Evolutionary conservation across 768 basidiomycete genomes (phyloP).

Genomic region (Leccinum sublutescens): DNA sequence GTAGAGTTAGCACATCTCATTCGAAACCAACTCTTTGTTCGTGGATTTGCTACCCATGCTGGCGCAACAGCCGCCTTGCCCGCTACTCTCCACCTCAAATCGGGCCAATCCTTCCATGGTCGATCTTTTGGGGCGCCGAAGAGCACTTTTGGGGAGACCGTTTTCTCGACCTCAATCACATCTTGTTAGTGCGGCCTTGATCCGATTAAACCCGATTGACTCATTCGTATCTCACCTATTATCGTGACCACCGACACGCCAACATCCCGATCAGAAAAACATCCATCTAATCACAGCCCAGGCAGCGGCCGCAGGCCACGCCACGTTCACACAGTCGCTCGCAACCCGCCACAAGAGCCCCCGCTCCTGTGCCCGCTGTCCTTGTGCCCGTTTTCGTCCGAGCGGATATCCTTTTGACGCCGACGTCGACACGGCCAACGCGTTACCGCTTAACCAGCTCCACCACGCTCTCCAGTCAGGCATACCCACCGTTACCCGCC

Average conservation of each 20-base stretch:
- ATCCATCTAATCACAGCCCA: slow-evolving; percentile 32
- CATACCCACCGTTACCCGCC: slow-evolving; percentile 49
- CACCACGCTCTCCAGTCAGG: slow-evolving; percentile 35
- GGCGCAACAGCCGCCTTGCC: slow-evolving; percentile 51
- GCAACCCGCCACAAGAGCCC: slow-evolving; percentile 36
- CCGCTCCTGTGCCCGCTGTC: slow-evolving; percentile 16
- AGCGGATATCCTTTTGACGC: not conserved
- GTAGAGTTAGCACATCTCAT: slow-evolving; percentile 31
- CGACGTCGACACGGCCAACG: not conserved
- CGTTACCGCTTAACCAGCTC: slow-evolving; percentile 4
- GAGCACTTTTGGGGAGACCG: slow-evolving; percentile 93
- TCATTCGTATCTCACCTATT: slow-evolving; percentile 4
- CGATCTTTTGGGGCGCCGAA: slow-evolving; percentile 85
- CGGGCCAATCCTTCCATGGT: slow-evolving; percentile 90
- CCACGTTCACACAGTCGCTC: slow-evolving; percentile 38
- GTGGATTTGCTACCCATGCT: slow-evolving; percentile 69
- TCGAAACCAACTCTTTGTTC: slow-evolving; percentile 48
- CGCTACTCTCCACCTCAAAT: slow-evolving; percentile 88
- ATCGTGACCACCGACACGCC: not conserved
- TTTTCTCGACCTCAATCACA: slow-evolving; percentile 98
- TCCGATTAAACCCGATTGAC: slow-evolving; percentile 8
- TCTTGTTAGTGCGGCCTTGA: slow-evolving; percentile 63
- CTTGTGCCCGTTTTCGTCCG: slow-evolving; percentile 18
- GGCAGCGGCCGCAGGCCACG: slow-evolving; percentile 24
- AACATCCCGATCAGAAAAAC: slow-evolving; percentile 20